A percentile compares a stretch with the other conserved stretches of the same genome.
Conservation (phyloP, 345 rosid genomes). For the Melastoma malabathricum region DNA sequence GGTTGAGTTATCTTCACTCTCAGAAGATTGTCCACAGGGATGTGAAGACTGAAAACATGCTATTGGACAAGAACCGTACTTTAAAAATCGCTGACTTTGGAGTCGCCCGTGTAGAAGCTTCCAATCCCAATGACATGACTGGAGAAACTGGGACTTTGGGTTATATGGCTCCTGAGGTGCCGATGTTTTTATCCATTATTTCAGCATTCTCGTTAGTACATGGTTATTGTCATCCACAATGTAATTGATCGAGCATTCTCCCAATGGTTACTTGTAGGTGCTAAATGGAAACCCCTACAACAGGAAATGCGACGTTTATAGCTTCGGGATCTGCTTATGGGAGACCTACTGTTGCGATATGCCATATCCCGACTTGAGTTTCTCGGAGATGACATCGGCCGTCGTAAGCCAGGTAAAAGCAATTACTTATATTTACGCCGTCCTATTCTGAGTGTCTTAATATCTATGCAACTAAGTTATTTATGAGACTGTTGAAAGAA, state of each 20-base stretch:
- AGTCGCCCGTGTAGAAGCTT: conserved; percentile 97
- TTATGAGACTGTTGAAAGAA: no score
- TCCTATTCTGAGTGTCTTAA: no score
- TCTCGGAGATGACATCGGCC: conserved; percentile 90
- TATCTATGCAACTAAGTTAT: no score
- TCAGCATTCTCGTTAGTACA: not conserved
- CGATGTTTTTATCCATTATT: not conserved
- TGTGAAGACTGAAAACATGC: conserved; percentile 98
- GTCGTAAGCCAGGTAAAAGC: conserved; percentile 82
- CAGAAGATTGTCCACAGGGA: conserved; percentile 97
- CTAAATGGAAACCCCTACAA: conserved; percentile 92
- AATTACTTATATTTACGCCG: no score
- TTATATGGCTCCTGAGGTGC: conserved; percentile 99
- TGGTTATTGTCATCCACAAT: not conserved
- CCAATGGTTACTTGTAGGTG: conserved; percentile 41
- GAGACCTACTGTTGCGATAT: conserved; percentile 98
- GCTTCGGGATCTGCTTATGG: conserved; percentile 95
- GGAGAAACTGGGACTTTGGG: conserved; percentile 99
- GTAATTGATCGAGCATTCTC: conserved; percentile 4
- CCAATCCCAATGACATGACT: conserved; percentile 98
- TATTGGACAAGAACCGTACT: conserved; percentile 70
- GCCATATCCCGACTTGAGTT: conserved; percentile 95
- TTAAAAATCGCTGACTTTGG: conserved; percentile 96
- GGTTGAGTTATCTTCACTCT: conserved; percentile 93
- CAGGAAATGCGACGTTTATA: conserved; percentile 93